These are phyloP conservation scores for Fusarium sororula DNA, from an alignment of 2,329 filamentous ascomycete species.

Conservation along the genomic window DNA sequence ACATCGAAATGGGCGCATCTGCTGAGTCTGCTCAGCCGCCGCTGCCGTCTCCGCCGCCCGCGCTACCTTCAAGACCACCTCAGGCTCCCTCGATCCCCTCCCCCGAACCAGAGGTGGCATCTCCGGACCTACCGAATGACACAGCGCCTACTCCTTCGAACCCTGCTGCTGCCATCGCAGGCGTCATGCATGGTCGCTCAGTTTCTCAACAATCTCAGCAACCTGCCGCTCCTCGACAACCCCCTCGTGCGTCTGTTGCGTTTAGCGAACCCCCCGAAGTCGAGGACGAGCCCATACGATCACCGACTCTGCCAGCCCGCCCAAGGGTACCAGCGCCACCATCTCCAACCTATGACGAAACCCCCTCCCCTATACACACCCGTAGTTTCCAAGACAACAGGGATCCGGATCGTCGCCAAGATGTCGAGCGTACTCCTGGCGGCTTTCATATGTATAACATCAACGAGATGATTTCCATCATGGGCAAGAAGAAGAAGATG, in stretches of 20 bases:
- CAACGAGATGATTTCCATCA: conserved; percentile 95
- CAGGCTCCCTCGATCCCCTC: conserved; percentile 42
- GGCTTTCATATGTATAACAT: conserved; percentile 96
- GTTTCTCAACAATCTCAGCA: conserved; percentile 45
- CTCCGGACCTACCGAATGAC: conserved; percentile 46
- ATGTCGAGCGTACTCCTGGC: conserved; percentile 68
- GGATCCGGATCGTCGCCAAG: conserved; percentile 37
- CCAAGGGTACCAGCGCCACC: conserved; percentile 39
- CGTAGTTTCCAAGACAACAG: conserved; percentile 46
- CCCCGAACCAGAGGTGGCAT: conserved; percentile 23
- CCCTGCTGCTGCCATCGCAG: conserved; percentile 64
- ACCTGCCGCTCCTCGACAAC: conserved; percentile 40
- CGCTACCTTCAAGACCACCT: conserved; percentile 55
- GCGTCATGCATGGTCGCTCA: conserved; percentile 61
- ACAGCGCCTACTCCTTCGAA: conserved; percentile 47
- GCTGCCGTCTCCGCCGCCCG: conserved; percentile 49
- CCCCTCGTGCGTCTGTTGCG: conserved; percentile 36
- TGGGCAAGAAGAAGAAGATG: conserved; percentile 98
- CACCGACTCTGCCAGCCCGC: conserved; percentile 53
- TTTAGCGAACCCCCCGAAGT: conserved; percentile 41
- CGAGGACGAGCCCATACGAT: conserved; percentile 46
- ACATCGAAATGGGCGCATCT: conserved; percentile 77
- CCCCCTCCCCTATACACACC: conserved; percentile 28
- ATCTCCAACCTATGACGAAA: conserved; percentile 37
- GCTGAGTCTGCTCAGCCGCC: conserved; percentile 55